Base-by-base conservation (phyloP, 192 early-diverging fungal species). In the Spizellomyces punctatus region DNA sequence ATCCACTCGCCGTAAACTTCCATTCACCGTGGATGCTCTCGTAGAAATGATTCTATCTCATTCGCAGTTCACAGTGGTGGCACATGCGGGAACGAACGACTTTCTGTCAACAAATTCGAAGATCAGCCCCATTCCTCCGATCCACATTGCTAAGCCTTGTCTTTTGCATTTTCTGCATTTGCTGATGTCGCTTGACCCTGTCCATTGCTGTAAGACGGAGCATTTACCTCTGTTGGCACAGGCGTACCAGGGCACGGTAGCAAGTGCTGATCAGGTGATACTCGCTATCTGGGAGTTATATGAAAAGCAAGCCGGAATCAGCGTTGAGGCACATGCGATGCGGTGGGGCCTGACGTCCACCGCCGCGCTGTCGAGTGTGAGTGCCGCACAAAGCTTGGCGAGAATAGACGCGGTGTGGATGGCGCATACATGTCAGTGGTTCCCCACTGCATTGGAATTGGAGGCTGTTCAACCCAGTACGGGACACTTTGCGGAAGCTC, bases 371-470 rank as follows among this genome's bases (percentile, higher is more conserved):
- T 54, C 69, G 16, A 46, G 65, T 4, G 45, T 66, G 7, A 63
- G 67, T 5, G 71, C 77, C 41, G 78, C 84, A 7, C 90, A 92
- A 59, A 76, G 84, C 6, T 65, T 94, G 42, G 79, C 78, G 43
- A 67, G 79, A 43, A 12, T 94, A 59, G 91, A 94, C 65, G 78
- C 88, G 10, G 67, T 64, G 6, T 73, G 87, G 71, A 90, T 94
- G 92, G 76, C 81, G 58, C 72, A 83, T 49, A 84, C 88, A 10
- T 75, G 85, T 42, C 81, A 81, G 5, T 80, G 81, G 58, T 89
- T 88, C 27, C 27, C 27, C 3, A 36, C 27, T 0, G 27, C 0
- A 2, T 2, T 36, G 27, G 27, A 36, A 36, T 36, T 36, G 27
- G 27, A 36, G 27, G 27, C 27, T 36, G 27, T 36, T 36, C 27